Base-by-base conservation (phyloP, 345 rosid genomes). In the Aethionema arabicum region DNA sequence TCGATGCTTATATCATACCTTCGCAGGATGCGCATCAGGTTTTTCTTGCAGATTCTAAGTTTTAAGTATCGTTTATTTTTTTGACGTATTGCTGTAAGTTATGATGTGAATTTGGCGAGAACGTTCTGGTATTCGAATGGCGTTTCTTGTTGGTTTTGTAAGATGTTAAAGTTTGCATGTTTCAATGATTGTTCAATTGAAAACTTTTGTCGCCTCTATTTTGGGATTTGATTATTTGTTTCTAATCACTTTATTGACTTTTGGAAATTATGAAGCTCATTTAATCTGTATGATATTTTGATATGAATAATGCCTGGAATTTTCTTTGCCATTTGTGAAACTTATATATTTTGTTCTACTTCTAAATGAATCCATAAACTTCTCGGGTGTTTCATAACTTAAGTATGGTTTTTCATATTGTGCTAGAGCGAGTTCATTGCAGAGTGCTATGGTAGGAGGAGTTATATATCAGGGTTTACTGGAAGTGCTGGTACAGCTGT, bases 1-100 rank as follows among this genome's bases (percentile, higher is more conserved):
- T 92, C 69, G 98, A 92, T 52, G 98, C 96, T n/a, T 92, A 87
- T 61, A 80, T 92, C 67, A 70, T 92, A 30, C 98, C 98, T 72
- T 92, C 98, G 59, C 96, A 85, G 72, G 98, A 92, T 74, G 91
- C 98, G 7, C 98, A 92, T 65, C 98, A 88, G 96, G 96, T 88
- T 68, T 59, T 33, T 7, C 2, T 12, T 36, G 52, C 2, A 3
- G 8, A 52, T 29, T 13, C 45, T 46, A 21, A 21, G 27, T 47
- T 13, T 29, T 12, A 2, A 47, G 5, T 47, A 27, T 47, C 42
- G 14, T 32, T 10, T 14, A n/a, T 2, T 30, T 35, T 16, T 35
- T 48, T 21, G 16, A 52, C 39, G 8, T 14, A 35, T 38, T 32
- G 0, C 32, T 40, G 52, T 32, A 11, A 59, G 14, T 59, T 31